phyloP scores from a whole-genome alignment of 352 stramenopile species.

The Pythium biforme region DNA sequence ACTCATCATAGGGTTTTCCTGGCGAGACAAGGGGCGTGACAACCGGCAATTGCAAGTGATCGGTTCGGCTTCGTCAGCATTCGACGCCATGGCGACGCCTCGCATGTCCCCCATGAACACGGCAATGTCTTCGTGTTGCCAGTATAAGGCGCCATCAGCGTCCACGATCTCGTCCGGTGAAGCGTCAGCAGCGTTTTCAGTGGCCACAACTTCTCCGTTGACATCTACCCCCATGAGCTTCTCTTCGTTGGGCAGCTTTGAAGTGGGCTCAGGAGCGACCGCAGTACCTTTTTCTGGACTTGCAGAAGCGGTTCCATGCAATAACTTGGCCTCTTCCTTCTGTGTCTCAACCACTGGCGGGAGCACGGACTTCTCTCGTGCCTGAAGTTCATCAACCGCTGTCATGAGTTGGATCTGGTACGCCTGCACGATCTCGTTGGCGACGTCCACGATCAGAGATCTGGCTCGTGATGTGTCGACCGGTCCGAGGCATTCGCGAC shows the following conservation, averaged over 20 bases:
- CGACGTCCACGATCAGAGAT: constrained; percentile 45
- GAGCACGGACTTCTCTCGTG: background rate
- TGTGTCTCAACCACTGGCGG: background rate
- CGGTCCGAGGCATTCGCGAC: constrained; percentile 29
- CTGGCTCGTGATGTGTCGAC: constrained; percentile 28
- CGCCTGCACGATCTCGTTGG: constrained; percentile 43
- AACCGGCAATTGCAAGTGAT: constrained; percentile 75
- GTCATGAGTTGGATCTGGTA: constrained; percentile 59
- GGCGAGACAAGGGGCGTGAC: constrained; percentile 36
- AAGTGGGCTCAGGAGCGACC: background rate
- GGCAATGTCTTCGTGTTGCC: constrained; percentile 43
- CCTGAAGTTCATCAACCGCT: background rate
- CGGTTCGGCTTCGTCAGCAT: constrained; percentile 26
- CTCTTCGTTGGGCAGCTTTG: background rate
- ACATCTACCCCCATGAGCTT: background rate
- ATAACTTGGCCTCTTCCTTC: too few species aligned
- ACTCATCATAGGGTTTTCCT: constrained; percentile 60
- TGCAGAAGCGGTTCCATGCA: too few species aligned
- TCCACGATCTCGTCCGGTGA: constrained; percentile 1
- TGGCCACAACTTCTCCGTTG: background rate
- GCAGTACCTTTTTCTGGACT: background rate
- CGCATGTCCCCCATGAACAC: constrained; percentile 63
- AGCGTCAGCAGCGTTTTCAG: background rate
- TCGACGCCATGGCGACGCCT: constrained; percentile 26
- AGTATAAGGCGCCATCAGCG: constrained; percentile 17